Evolutionary conservation across 176 grass and related monocot species (phyloP).

Genomic region (Miscanthus lutarioriparius): DNA sequence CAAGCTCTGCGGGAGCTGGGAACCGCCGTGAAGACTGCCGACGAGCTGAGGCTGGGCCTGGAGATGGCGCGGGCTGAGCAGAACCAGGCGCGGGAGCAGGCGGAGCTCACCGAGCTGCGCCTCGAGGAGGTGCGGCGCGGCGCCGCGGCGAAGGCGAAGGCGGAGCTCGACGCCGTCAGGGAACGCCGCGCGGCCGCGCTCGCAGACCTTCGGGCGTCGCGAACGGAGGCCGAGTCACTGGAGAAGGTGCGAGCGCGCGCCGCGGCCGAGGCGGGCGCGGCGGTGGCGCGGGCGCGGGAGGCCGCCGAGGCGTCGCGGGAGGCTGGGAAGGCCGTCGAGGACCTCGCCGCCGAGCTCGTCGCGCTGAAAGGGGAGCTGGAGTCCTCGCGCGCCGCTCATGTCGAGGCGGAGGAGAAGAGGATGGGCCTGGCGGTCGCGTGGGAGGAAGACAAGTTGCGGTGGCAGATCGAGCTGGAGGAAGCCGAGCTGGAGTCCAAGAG

Average conservation of each 20-base stretch:
- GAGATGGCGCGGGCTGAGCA: slow-evolving; percentile 56
- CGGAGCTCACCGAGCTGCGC: slow-evolving; percentile 57
- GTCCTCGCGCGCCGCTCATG: slow-evolving; percentile 45
- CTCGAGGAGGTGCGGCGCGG: slow-evolving; percentile 49
- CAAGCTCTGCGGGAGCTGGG: slow-evolving; percentile 43
- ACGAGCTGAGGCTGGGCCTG: slow-evolving; percentile 54
- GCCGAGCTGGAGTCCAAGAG: slow-evolving; percentile 40
- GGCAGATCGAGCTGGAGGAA: slow-evolving; percentile 60
- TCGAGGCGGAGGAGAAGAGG: slow-evolving; percentile 60
- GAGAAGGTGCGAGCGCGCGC: slow-evolving; percentile 48
- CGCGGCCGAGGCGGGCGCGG: slow-evolving; percentile 35
- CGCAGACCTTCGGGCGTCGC: slow-evolving; percentile 45
- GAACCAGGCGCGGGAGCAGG: slow-evolving; percentile 54
- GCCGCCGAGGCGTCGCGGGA: slow-evolving; percentile 23
- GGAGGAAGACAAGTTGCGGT: slow-evolving; percentile 53
- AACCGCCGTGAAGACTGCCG: slow-evolving; percentile 20
- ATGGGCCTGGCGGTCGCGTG: slow-evolving; percentile 35
- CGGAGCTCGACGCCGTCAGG: slow-evolving; percentile 43
- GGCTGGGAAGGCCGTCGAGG: slow-evolving; percentile 38
- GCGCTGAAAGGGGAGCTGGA: slow-evolving; percentile 44
- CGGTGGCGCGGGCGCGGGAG: slow-evolving; percentile 23
- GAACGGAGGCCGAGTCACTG: slow-evolving; percentile 46
- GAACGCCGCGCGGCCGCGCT: slow-evolving; percentile 38
- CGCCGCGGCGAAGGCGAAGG: slow-evolving; percentile 22
- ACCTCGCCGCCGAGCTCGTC: slow-evolving; percentile 47